Conservation (phyloP, 2,329 filamentous ascomycete species). For the Xylaria sp. region DNA sequence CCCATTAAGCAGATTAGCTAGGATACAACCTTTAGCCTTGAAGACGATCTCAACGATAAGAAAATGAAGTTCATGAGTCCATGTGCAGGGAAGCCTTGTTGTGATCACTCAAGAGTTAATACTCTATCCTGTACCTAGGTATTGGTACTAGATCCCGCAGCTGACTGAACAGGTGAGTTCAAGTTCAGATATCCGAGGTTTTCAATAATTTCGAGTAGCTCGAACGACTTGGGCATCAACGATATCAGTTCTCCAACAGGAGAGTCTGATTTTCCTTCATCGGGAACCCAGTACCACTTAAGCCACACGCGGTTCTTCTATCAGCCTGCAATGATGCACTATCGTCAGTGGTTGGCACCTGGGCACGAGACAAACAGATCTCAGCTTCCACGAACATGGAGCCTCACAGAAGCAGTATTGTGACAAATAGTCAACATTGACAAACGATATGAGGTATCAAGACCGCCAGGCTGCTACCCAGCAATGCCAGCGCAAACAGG, state of each 20-base stretch:
- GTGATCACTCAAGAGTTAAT: neutral
- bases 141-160: neutral
- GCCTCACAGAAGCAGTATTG: neutral
- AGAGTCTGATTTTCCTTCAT: neutral
- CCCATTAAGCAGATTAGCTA: neutral
- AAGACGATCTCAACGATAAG: neutral
- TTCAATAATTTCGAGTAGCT: neutral
- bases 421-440: neutral
- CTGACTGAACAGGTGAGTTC: neutral
- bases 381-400: neutral
- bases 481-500: constrained; percentile 26
- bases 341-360: constrained; percentile 8
- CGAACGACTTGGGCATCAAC: neutral
- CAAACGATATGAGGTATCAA: constrained; percentile 1
- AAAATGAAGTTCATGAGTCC: neutral
- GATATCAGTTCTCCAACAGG: neutral
- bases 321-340: neutral
- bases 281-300: neutral
- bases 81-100: neutral
- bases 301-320: neutral
- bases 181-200: neutral
- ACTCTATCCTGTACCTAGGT: neutral
- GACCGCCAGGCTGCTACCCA: constrained; percentile 17
- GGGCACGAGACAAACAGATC: constrained; percentile 14
- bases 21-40: neutral